Evolutionary conservation across 2,329 filamentous ascomycete species (phyloP).

Genomic region (Fusarium gaditjirri): DNA sequence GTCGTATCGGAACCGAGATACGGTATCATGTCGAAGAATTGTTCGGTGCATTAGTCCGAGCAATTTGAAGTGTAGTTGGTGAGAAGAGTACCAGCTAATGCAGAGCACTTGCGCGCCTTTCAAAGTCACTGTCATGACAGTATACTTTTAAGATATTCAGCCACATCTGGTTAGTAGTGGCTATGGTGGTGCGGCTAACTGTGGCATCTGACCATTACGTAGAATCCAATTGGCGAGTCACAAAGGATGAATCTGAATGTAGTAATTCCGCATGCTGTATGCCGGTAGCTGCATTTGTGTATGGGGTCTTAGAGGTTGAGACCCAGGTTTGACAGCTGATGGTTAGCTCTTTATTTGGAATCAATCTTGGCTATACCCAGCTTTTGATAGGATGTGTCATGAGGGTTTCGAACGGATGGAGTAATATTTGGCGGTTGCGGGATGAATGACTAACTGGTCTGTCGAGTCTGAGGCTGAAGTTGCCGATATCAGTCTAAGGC

Average conservation of each 20-base stretch:
- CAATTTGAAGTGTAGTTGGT: not conserved
- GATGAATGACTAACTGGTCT: not conserved
- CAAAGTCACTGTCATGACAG: not conserved
- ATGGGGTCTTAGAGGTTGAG: not conserved
- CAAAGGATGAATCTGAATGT: constrained; percentile 2
- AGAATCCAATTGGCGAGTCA: constrained; percentile 35
- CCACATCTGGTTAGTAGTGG: not conserved
- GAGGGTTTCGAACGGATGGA: not conserved
- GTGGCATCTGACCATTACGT: constrained; percentile 38
- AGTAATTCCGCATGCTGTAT: not conserved
- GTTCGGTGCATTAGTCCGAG: constrained; percentile 12
- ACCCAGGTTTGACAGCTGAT: not conserved
- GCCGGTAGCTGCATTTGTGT: not conserved
- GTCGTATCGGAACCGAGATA: constrained; percentile 14
- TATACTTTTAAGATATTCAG: not conserved
- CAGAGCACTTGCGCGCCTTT: not conserved
- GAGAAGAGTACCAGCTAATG: not conserved
- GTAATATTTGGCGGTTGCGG: not conserved
- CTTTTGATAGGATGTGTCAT: not conserved
- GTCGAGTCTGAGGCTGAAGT: not conserved
- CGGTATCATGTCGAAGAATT: not conserved
- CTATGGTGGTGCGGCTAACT: constrained; percentile 26
- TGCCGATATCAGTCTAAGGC: not conserved
- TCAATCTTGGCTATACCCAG: not conserved
- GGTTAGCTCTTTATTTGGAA: not conserved